Evolutionary conservation across 2,329 filamentous ascomycete species (phyloP), one percentile per base, ranked within the genome.

Genomic region (Pyrenophora seminiperda): DNA sequence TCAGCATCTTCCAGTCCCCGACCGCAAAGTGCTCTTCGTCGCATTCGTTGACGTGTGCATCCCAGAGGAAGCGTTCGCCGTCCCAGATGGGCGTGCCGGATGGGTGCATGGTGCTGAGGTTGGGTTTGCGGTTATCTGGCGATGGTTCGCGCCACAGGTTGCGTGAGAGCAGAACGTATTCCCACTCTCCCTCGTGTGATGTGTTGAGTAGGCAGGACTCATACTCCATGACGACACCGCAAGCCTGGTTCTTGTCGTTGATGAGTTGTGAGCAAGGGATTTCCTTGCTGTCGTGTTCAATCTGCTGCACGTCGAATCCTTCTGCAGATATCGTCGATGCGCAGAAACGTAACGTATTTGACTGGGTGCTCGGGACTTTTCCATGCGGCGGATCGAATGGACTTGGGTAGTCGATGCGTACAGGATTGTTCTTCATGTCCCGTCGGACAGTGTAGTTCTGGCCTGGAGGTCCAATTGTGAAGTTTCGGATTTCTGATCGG

Each of bases 41-140:
- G 15, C 62, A 66, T 33, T 71, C 68, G 3, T 52, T 47, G 27
- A 71, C 51, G 15, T 63, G 53, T 24, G 66, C 40, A 11, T 70
- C 61, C 64, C 66, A 69, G 2, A 68, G 32, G 36, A 71, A 72
- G 0, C 50, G 45, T 20, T 56, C 50, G 1, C 58, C 59, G 27
- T 66, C 50, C 69, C 68, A 72, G 33, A 72, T 65, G 0, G 69
- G 69, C 3, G 66, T 71, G 4, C 65, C 66, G 2, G 67, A 57
- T 7, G 69, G 68, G 47, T 72, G 68, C 39, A 64, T 59, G 4
- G 56, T 65, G 10, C 51, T 50, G 20, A 48, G 33, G 0, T 15
- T 43, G 9, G 64, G 59, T n/a, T 37, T 47, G 1, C 60, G 41
- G 2, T 54, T 58, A 4, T 56, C 41, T 7, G 53, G 27, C 0